These are phyloP conservation scores for Sclerotinia glacialis DNA, from an alignment of 2,329 filamentous ascomycete genomes.

Conservation along the genomic window DNA sequence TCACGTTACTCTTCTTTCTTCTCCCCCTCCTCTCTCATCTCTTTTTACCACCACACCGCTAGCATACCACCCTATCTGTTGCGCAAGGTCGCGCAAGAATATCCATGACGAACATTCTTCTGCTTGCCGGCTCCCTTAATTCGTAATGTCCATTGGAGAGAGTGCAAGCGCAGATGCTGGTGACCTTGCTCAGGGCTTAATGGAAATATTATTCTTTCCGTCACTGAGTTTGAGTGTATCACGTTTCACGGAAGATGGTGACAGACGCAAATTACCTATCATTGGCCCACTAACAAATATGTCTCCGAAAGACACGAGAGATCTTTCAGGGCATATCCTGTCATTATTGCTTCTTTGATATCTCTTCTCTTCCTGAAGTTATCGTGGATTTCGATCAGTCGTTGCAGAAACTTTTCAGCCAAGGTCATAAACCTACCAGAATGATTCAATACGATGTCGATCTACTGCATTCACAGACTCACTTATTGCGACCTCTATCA, in stretches of 20 bases:
- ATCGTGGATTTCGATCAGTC: conserved; percentile 21
- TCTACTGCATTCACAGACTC: conserved; percentile 3
- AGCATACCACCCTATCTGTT: conserved; percentile 2
- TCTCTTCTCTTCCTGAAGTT: conserved; percentile 7
- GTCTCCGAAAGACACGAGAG: conserved; percentile 1
- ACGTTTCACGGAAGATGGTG: conserved; percentile 16
- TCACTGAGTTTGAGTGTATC: background rate
- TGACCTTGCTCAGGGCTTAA: conserved; percentile 10
- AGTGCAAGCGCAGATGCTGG: conserved; percentile 12
- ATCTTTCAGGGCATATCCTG: conserved; percentile 17
- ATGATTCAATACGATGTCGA: conserved; percentile 15
- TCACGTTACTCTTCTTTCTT: background rate
- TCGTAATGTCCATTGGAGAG: conserved; percentile 1
- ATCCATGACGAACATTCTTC: conserved; percentile 10
- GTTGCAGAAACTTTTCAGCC: conserved; percentile 11
- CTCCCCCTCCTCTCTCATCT: conserved; percentile 6
- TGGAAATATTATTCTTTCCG: conserved; percentile 1
- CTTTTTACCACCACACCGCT: conserved; percentile 11
- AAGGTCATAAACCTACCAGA: conserved; percentile 18
- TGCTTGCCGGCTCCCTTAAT: conserved; percentile 1
- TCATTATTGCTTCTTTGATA: conserved; percentile 11
- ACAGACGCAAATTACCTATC: background rate
- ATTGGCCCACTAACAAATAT: conserved; percentile 13
- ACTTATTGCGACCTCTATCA: conserved; percentile 5
- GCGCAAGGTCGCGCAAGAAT: conserved; percentile 16